Conservation (phyloP, 2,329 filamentous ascomycete genomes). For the Alternaria sp. region DNA sequence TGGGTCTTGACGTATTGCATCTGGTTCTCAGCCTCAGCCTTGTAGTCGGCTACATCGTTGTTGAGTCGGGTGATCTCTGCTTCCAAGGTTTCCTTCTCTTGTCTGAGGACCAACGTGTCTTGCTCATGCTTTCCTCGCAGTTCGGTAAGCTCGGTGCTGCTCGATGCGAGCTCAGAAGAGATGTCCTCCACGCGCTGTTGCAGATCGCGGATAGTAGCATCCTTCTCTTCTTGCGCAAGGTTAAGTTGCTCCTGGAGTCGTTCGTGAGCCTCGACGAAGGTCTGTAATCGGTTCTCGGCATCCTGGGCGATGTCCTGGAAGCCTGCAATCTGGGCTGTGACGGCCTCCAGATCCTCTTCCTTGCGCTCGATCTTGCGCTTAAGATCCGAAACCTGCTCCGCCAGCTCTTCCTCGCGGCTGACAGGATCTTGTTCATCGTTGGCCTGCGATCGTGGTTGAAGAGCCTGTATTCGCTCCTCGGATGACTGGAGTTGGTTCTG, state of each 20-base stretch:
- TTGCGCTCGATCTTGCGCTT: slow-evolving; percentile 85
- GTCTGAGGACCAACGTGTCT: slow-evolving; percentile 70
- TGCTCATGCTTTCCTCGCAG: slow-evolving; percentile 84
- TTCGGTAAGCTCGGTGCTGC: slow-evolving; percentile 80
- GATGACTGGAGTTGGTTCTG: slow-evolving; percentile 86
- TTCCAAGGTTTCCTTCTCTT: slow-evolving; percentile 81
- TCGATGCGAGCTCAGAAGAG: slow-evolving; percentile 77
- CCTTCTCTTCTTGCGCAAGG: slow-evolving; percentile 74
- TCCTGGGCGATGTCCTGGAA: slow-evolving; percentile 88
- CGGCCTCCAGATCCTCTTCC: slow-evolving; percentile 78
- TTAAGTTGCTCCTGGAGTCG: slow-evolving; percentile 78
- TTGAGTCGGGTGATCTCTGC: slow-evolving; percentile 80
- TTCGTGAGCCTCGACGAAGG: slow-evolving; percentile 79
- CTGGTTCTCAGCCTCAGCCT: slow-evolving; percentile 80
- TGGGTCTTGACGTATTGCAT: slow-evolving; percentile 92
- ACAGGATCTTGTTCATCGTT: slow-evolving; percentile 61
- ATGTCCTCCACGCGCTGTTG: slow-evolving; percentile 85
- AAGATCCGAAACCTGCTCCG: slow-evolving; percentile 82
- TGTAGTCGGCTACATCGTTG: slow-evolving; percentile 80
- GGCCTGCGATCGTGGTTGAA: slow-evolving; percentile 77
- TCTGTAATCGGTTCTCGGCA: slow-evolving; percentile 85
- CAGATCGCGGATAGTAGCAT: slow-evolving; percentile 78
- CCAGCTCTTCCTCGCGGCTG: slow-evolving; percentile 77
- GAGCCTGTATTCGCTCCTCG: slow-evolving; percentile 81
- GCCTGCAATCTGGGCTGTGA: slow-evolving; percentile 80